phyloP scores from a whole-genome alignment of 306 rosid species.

The Sechiopsis laciniata region DNA sequence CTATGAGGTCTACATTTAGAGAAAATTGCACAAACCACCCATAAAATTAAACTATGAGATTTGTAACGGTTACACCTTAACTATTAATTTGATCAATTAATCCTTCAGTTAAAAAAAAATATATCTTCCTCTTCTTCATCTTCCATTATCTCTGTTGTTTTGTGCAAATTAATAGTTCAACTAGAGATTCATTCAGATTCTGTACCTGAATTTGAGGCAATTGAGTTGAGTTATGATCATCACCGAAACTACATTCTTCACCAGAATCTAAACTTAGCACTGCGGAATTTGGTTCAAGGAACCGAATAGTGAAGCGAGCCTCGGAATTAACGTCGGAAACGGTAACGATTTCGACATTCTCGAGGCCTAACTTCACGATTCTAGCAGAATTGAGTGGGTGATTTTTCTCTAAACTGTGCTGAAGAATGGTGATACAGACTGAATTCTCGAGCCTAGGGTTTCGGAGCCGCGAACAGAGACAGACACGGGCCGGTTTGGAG shows the following conservation, averaged over 20 bases:
- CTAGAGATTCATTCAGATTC: background rate
- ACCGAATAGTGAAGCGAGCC: slow-evolving; percentile 44
- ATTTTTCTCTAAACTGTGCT: slow-evolving; percentile 60
- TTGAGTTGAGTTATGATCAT: background rate
- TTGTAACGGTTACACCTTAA: too few relatives aligned
- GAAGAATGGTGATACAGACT: slow-evolving; percentile 63
- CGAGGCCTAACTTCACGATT: slow-evolving; percentile 65
- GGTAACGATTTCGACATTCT: slow-evolving; percentile 46
- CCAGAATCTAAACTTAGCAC: background rate
- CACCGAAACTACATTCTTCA: background rate
- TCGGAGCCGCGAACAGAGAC: slow-evolving; percentile 64
- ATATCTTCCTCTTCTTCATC: too few relatives aligned
- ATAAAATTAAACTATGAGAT: too few relatives aligned
- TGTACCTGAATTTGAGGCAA: background rate
- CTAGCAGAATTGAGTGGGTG: slow-evolving; percentile 83
- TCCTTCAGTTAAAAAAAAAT: too few relatives aligned
- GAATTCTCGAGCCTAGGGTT: slow-evolving; percentile 45
- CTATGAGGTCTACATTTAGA: too few relatives aligned
- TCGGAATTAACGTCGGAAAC: slow-evolving; percentile 63
- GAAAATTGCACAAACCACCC: too few relatives aligned
- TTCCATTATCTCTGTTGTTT: too few relatives aligned
- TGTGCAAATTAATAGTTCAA: background rate
- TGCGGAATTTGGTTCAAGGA: slow-evolving; percentile 23
- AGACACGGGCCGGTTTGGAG: slow-evolving; percentile 62
- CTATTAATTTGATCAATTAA: too few relatives aligned